Percentiles rank a stretch among this genome's conserved stretches.
Conservation (phyloP, 306 rosid species). For the Vigna nakashimae region DNA sequence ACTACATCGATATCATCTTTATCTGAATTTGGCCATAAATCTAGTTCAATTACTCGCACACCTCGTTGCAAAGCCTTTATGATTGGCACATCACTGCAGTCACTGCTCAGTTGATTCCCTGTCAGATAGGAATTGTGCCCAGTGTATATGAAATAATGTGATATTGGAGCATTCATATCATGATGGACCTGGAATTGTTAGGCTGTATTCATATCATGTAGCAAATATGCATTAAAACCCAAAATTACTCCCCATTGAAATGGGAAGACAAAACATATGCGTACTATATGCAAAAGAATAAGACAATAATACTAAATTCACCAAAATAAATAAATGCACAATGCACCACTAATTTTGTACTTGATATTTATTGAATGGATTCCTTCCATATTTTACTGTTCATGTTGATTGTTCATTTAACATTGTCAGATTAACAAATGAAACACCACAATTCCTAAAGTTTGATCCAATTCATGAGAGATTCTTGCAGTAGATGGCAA, state of each 20-base stretch:
- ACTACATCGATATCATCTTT: constrained; percentile 68
- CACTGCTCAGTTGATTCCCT: constrained; percentile 91
- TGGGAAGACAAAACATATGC: background rate
- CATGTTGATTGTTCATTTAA: background rate
- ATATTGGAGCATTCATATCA: constrained; percentile 80
- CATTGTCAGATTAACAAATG: background rate
- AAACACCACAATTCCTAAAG: constrained; percentile 11
- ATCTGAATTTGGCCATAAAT: constrained; percentile 79
- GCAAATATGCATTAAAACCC: background rate
- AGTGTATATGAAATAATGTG: constrained; percentile 85
- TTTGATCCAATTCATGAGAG: background rate
- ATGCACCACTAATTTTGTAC: background rate
- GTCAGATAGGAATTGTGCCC: constrained; percentile 92
- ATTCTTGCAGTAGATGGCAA: background rate
- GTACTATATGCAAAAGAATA: constrained; percentile 19
- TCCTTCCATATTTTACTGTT: constrained; percentile 4
- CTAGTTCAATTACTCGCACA: constrained; percentile 78
- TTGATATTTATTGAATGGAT: background rate
- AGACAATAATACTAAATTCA: constrained; percentile 7
- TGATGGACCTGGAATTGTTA: constrained; percentile 71
- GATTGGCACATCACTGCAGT: constrained; percentile 77
- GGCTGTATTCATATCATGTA: background rate
- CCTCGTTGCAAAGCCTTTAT: constrained; percentile 69
- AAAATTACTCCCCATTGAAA: background rate
- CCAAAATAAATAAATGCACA: background rate